phyloP scores from a whole-genome alignment of 768 basidiomycete species.

The Amanita subjunquillea region DNA sequence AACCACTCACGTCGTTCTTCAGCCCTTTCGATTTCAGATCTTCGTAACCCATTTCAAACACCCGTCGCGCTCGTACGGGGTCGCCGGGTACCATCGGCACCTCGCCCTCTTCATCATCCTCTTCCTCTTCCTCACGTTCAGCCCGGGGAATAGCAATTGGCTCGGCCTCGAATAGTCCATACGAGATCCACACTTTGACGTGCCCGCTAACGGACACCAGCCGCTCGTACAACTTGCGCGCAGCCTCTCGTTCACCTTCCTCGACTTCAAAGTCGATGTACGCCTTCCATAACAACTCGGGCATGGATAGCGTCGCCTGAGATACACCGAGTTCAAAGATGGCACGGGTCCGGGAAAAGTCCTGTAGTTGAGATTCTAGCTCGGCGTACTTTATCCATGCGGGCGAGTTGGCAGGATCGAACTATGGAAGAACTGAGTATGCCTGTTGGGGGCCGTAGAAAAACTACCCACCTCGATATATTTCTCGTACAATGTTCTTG shows the following conservation, averaged over 20 bases:
- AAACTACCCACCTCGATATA: conserved; percentile 67
- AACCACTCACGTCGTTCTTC: conserved; percentile 71
- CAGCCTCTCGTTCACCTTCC: conserved; percentile 82
- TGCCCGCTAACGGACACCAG: conserved; percentile 80
- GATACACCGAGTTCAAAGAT: conserved; percentile 89
- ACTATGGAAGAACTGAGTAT: conserved; percentile 29
- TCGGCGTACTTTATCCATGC: conserved; percentile 97
- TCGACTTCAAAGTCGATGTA: conserved; percentile 96
- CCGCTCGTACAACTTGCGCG: conserved; percentile 82
- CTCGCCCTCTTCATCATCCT: conserved; percentile 40
- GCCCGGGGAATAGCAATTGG: conserved; percentile 56
- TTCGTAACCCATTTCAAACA: conserved; percentile 83
- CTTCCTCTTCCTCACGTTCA: conserved; percentile 59
- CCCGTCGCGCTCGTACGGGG: conserved; percentile 52
- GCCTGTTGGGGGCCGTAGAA: not conserved
- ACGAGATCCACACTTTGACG: conserved; percentile 96
- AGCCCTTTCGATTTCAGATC: conserved; percentile 73
- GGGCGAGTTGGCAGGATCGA: conserved; percentile 81
- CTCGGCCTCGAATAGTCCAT: conserved; percentile 85
- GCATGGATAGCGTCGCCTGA: conserved; percentile 85
- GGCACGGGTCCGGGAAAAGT: conserved; percentile 80
- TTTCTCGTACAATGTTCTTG: conserved; percentile 85
- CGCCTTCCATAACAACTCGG: conserved; percentile 88
- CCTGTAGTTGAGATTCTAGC: conserved; percentile 79
- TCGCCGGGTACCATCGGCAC: conserved; percentile 67